phyloP scores from a whole-genome alignment of 495 filamentous ascomycete genomes.

The Viridothelium virens region DNA sequence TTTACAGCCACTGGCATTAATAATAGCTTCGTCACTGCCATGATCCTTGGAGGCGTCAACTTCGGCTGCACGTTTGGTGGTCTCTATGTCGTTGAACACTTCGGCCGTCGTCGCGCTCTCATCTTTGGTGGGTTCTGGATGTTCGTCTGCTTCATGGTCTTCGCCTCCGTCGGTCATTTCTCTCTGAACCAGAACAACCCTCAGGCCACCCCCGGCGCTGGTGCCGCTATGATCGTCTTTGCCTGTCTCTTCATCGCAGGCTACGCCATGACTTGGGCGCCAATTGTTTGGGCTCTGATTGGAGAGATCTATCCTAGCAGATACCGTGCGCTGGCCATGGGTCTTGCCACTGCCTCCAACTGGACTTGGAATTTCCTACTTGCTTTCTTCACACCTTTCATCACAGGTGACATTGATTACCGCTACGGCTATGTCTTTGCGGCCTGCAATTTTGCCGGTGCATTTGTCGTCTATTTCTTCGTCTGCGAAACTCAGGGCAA shows the following conservation, averaged over 20 bases:
- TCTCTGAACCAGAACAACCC: slow-evolving; percentile 33
- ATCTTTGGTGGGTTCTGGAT: slow-evolving; percentile 34
- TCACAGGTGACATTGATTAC: slow-evolving; percentile 59
- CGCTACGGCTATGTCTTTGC: slow-evolving; percentile 76
- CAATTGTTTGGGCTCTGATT: slow-evolving; percentile 72
- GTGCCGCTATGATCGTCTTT: slow-evolving; percentile 67
- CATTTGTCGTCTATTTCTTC: slow-evolving; percentile 69
- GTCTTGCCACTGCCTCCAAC: slow-evolving; percentile 69
- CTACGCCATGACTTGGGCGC: slow-evolving; percentile 65
- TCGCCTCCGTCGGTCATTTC: slow-evolving; percentile 35
- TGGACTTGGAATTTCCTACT: slow-evolving; percentile 90
- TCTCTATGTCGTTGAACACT: slow-evolving; percentile 36
- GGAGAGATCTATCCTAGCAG: slow-evolving; percentile 70
- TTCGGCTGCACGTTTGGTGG: slow-evolving; percentile 34
- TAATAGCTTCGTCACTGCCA: slow-evolving; percentile 30
- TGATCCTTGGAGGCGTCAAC: slow-evolving; percentile 35
- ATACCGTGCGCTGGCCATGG: slow-evolving; percentile 68
- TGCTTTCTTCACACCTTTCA: slow-evolving; percentile 76
- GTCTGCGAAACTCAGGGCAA: slow-evolving; percentile 62
- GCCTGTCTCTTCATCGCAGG: slow-evolving; percentile 59
- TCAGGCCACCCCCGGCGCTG: slow-evolving; percentile 47
- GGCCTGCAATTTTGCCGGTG: slow-evolving; percentile 55
- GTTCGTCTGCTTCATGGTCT: slow-evolving; percentile 37
- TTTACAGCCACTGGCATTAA: slow-evolving; percentile 29
- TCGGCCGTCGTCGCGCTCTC: slow-evolving; percentile 31